Conservation (phyloP, 495 filamentous ascomycete genomes). For the Schizothecium vesticola region DNA sequence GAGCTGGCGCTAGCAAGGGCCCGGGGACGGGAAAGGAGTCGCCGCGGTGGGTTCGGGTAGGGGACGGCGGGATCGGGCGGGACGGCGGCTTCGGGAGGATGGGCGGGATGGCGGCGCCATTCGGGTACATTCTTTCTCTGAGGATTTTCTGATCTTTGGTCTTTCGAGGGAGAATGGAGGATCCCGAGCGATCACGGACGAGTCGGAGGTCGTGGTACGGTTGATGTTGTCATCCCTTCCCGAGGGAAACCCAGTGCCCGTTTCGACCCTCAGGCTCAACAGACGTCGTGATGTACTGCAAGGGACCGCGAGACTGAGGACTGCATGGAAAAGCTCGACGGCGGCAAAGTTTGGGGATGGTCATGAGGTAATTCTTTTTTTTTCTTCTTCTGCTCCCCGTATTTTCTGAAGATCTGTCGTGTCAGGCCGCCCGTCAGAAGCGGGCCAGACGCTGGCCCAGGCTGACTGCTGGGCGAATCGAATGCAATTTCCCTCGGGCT, state of each 20-base stretch:
- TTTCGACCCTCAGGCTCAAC: background rate
- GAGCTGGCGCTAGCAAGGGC: background rate
- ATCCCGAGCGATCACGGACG: background rate
- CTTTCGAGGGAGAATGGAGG: background rate
- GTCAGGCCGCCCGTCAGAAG: conserved; percentile 4
- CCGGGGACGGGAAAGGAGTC: background rate
- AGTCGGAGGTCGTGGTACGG: background rate
- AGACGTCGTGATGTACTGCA: background rate
- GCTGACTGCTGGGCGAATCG: conserved; percentile 9
- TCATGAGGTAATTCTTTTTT: conserved; percentile 12
- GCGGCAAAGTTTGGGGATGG: background rate
- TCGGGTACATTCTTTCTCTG: background rate
- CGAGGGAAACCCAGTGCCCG: background rate
- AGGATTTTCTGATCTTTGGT: background rate
- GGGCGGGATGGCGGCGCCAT: background rate
- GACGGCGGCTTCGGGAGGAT: background rate
- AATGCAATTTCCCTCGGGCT: background rate
- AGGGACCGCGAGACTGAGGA: background rate
- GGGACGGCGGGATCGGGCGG: background rate
- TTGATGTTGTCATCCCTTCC: background rate
- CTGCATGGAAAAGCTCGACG: background rate
- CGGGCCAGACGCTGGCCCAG: conserved; percentile 1
- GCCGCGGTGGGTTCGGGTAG: background rate
- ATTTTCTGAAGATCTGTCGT: conserved; percentile 2
- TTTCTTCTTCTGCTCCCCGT: background rate